Percentiles rank a stretch among this genome's conserved stretches.
These are phyloP conservation scores for Coemansia sp. DNA, from an alignment of 192 early-diverging fungal genomes.

Conservation along the genomic window DNA sequence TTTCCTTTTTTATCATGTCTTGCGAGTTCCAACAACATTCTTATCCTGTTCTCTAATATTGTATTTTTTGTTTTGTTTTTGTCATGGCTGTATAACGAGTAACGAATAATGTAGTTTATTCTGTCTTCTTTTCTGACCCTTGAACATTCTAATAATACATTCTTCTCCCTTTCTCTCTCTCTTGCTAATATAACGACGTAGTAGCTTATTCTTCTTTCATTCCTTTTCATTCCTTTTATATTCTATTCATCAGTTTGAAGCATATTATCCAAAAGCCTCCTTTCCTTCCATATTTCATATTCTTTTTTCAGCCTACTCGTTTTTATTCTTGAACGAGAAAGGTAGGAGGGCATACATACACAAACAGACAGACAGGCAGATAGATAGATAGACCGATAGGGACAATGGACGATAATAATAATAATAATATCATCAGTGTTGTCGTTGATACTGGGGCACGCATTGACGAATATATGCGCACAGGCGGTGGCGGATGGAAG, in stretches of 20 bases:
- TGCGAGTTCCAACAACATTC: too few relatives aligned
- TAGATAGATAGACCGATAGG: neutral
- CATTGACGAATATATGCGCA: conserved; percentile 22
- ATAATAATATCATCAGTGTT: conserved; percentile 1
- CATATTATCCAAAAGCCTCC: neutral
- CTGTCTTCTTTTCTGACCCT: too few relatives aligned
- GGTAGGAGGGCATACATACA: neutral
- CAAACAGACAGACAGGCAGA: neutral
- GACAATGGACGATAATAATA: too few relatives aligned
- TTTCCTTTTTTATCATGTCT: too few relatives aligned
- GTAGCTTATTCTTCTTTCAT: neutral
- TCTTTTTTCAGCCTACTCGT: neutral
- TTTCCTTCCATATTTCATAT: neutral
- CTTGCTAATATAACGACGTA: too few relatives aligned
- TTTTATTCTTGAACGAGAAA: neutral
- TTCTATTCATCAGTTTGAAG: neutral
- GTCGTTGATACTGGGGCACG: conserved; percentile 17
- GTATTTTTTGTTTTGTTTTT: too few relatives aligned
- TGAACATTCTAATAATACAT: too few relatives aligned
- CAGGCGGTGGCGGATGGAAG: conserved; percentile 8
- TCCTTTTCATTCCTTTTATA: too few relatives aligned
- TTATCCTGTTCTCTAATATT: too few relatives aligned
- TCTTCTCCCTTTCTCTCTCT: too few relatives aligned
- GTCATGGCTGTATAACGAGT: too few relatives aligned
- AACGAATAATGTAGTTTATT: too few relatives aligned